A percentile compares a stretch with the other conserved stretches of the same genome.
phyloP scores from a whole-genome alignment of 139 green algal genomes.

The Coccomyxa sp. region DNA sequence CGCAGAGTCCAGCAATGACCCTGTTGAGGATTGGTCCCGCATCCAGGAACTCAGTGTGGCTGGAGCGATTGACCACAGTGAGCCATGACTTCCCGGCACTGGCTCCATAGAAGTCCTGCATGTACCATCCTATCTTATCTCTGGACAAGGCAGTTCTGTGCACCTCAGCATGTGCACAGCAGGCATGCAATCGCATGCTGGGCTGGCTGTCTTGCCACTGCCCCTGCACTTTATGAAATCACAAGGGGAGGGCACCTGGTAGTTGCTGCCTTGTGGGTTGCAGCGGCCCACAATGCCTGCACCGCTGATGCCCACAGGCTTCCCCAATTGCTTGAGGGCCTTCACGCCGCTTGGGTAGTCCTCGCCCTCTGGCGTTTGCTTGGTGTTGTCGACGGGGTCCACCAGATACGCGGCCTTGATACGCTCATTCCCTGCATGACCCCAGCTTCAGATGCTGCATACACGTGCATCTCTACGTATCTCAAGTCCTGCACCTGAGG shows the following conservation, averaged over 20 bases:
- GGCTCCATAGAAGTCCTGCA: constrained; percentile 16
- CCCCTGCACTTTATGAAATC: not conserved
- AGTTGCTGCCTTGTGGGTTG: constrained; percentile 51
- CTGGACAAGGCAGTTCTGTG: not conserved
- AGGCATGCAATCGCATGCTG: not conserved
- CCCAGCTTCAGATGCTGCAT: not conserved
- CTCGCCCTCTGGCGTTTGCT: constrained; percentile 25
- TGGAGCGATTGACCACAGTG: constrained; percentile 18
- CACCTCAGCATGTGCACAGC: constrained; percentile 11
- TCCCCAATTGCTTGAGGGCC: constrained; percentile 18
- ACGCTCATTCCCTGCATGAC: not conserved
- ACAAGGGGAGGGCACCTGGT: constrained; percentile 9
- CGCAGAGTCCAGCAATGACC: constrained; percentile 34
- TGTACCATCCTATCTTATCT: not conserved
- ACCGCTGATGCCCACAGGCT: constrained; percentile 33
- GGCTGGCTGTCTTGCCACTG: no score
- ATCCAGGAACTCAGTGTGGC: constrained; percentile 41
- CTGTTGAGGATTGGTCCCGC: constrained; percentile 31
- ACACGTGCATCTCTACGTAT: not conserved
- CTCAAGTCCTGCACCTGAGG: not conserved
- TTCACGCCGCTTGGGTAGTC: constrained; percentile 37
- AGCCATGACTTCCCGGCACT: constrained; percentile 15
- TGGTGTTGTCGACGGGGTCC: constrained; percentile 54
- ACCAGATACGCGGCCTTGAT: constrained; percentile 48
- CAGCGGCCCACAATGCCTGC: constrained; percentile 31